Percentiles rank a stretch among this genome's conserved stretches.
Conservation (phyloP, 129 eudicot species). For the Lactuca sativa region DNA sequence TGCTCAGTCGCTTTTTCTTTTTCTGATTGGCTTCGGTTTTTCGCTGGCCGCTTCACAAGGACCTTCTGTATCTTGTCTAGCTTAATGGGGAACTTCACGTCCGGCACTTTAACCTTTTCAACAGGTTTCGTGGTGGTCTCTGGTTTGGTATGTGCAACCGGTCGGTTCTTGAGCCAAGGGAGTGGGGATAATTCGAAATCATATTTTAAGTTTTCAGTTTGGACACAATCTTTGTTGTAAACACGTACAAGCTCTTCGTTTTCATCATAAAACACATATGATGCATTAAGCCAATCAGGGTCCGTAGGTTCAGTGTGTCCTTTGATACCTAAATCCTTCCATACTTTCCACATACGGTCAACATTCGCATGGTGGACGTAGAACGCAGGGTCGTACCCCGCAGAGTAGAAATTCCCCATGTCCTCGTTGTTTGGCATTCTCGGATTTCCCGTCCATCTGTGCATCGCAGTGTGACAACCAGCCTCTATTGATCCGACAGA, state of each 20-base stretch:
- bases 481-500: constrained; percentile 36
- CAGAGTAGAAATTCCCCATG: constrained; percentile 51
- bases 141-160: too few species aligned
- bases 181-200: constrained; percentile 1
- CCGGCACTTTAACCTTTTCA: too few species aligned
- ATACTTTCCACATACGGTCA: constrained; percentile 40
- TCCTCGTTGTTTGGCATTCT: constrained; percentile 29
- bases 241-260: constrained; percentile 44
- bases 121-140: too few species aligned
- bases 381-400: constrained; percentile 42
- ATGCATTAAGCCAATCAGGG: constrained; percentile 42
- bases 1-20: too few species aligned
- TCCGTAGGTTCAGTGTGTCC: constrained; percentile 26
- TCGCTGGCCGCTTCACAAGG: too few species aligned
- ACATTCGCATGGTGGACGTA: constrained; percentile 40
- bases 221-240: constrained; percentile 30
- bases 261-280: constrained; percentile 53
- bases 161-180: too few species aligned
- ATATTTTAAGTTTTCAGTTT: constrained; percentile 30
- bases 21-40: too few species aligned
- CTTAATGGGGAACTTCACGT: too few species aligned
- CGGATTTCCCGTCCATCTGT: constrained; percentile 36
- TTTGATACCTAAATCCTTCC: constrained; percentile 21
- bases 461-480: constrained; percentile 26
- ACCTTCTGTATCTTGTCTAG: too few species aligned